Evolutionary conservation across 257 asterid genomes (phyloP).

Genomic region (Echites panduratus): DNA sequence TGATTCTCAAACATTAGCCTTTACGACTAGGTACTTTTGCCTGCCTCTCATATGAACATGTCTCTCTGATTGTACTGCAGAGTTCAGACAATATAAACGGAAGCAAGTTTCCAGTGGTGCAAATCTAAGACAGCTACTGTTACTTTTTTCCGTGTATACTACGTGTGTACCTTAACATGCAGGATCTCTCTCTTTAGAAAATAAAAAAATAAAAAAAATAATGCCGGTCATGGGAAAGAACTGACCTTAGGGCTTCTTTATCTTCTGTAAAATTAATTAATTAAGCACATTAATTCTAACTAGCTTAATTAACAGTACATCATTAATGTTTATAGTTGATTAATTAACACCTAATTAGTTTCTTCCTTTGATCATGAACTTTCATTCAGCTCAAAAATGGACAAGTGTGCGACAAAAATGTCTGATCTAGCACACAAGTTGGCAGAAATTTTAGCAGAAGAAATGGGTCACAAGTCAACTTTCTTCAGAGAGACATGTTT

Average conservation of each 20-base stretch:
- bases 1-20: too few species aligned
- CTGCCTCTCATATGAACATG: background rate
- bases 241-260: too few species aligned
- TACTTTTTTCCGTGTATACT: conserved; percentile 5
- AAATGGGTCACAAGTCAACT: conserved; percentile 36
- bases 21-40: background rate
- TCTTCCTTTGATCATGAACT: too few species aligned
- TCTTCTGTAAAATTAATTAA: too few species aligned
- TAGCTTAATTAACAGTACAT: too few species aligned
- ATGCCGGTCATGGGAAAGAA: too few species aligned
- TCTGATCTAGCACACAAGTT: conserved; percentile 47
- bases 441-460: conserved; percentile 55
- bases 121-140: conserved; percentile 16
- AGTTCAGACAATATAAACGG: conserved; percentile 1
- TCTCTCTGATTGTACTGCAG: conserved; percentile 1
- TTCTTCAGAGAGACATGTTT: conserved; percentile 50
- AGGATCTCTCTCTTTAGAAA: background rate
- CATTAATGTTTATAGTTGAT: too few species aligned
- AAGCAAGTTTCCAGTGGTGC: background rate
- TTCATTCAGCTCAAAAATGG: conserved; percentile 56
- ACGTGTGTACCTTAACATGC: conserved; percentile 9
- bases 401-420: conserved; percentile 40
- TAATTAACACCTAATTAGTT: too few species aligned
- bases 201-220: too few species aligned
- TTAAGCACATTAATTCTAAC: too few species aligned